Base-by-base conservation (phyloP, 768 basidiomycete genomes). In the Leccinum arenicola region DNA sequence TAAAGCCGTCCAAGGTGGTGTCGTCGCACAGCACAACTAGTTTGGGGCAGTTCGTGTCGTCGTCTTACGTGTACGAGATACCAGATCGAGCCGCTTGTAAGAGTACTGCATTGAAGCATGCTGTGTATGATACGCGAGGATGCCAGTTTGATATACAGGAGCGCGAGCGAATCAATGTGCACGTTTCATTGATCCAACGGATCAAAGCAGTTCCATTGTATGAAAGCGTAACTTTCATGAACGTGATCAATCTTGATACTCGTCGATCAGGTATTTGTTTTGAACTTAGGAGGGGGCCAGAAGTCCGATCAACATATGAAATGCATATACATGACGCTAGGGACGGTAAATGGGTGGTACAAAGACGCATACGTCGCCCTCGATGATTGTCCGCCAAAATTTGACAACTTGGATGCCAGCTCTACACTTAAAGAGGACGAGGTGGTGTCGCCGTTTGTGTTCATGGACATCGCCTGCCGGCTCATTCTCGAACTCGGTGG, bases 401-500 rank as follows among this genome's bases (percentile, higher is more conserved):
- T 31, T 27, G 15, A 63, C 68, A 21, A 73, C 58, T 27, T 72
- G 66, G 43, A 72, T 63, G 3, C 70, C 63, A 2, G 54, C 59
- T 15, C 27, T 27, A 27, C 27, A 27, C 27, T 27, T 1, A 70
- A 65, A 51, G 67, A 88, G 55, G 87, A 89, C 66, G 87, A 86
- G 57, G 80, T 91, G n/a, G 81, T 89, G 25, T 87, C 86, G 54
- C 97, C 97, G 11, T 98, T 93, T 74, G 84, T 97, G 60, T 99
- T 99, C 74, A 89, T 98, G 84, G 96, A 99, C 73, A 87, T 95
- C 31, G 93, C 97, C 6, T 97, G 94, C 72, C 79, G 88, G 64
- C 80, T 98, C 67, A 98, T 98, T 66, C 82, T 97, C 51, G 95
- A 98, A 77, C 80, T 98, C 64, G 96, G 95, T 25, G 91, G 91